Percentiles rank a stretch among this genome's conserved stretches.
These are phyloP conservation scores for Scedosporium minutisporum DNA, from an alignment of 2,329 filamentous ascomycete genomes.

Conservation along the genomic window DNA sequence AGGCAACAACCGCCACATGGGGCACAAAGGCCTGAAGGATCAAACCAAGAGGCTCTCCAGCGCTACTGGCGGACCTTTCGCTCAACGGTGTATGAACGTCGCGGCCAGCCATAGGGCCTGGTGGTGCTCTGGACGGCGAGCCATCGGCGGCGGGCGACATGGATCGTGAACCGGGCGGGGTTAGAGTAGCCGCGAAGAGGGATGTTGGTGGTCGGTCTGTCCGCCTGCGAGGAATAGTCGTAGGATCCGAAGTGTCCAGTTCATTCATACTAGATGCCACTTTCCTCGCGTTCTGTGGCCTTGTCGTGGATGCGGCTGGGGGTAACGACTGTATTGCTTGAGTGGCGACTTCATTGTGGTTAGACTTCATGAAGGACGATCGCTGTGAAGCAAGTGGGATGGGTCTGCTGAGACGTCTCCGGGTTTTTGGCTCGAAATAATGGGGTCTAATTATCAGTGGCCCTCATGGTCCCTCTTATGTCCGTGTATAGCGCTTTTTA, in stretches of 20 bases:
- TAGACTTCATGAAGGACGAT: slow-evolving; percentile 55
- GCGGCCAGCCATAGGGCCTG: slow-evolving; percentile 48
- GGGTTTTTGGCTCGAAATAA: background rate
- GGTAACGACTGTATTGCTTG: slow-evolving; percentile 63
- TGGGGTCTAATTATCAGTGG: background rate
- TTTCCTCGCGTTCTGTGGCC: slow-evolving; percentile 52
- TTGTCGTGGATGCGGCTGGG: slow-evolving; percentile 50
- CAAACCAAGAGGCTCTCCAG: slow-evolving; percentile 50
- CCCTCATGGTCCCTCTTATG: background rate
- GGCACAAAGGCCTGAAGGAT: slow-evolving; percentile 82
- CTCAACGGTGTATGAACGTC: slow-evolving; percentile 33
- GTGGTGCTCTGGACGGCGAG: slow-evolving; percentile 45
- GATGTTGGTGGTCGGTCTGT: slow-evolving; percentile 51
- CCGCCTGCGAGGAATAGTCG: slow-evolving; percentile 41
- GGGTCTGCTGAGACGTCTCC: background rate
- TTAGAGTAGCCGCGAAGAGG: slow-evolving; percentile 55
- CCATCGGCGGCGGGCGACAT: slow-evolving; percentile 55
- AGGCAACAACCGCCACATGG: slow-evolving; percentile 79
- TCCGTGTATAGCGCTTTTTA: background rate
- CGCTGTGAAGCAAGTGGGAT: slow-evolving; percentile 5
- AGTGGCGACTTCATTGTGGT: slow-evolving; percentile 53
- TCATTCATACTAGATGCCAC: slow-evolving; percentile 41
- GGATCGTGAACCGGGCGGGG: slow-evolving; percentile 58
- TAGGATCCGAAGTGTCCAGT: slow-evolving; percentile 36
- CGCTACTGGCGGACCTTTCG: slow-evolving; percentile 32